These are phyloP conservation scores for Rubus idaeus DNA, from an alignment of 306 rosid species.

Conservation along the genomic window DNA sequence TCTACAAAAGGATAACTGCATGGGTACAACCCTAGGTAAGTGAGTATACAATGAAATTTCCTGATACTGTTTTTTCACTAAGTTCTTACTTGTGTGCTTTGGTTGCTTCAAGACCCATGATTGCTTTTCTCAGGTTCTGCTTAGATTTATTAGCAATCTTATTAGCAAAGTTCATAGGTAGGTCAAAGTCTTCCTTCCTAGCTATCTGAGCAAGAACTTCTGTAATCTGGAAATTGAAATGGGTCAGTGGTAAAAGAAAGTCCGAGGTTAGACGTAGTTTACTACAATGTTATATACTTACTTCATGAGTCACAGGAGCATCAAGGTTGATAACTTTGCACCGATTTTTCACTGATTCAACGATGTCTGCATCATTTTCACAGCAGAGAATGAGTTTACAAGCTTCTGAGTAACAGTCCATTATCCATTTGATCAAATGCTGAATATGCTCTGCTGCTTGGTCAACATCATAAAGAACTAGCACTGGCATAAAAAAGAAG, in stretches of 20 bases:
- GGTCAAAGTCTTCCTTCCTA: constrained; percentile 63
- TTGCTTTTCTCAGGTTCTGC: constrained; percentile 81
- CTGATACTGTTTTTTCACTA: not conserved
- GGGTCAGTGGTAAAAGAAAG: not conserved
- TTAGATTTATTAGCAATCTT: constrained; percentile 71
- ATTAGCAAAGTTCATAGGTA: constrained; percentile 63
- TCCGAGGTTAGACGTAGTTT: not conserved
- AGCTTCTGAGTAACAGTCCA: constrained; percentile 72
- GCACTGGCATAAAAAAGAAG: constrained; percentile 46
- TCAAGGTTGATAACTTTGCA: constrained; percentile 56
- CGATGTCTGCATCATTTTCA: constrained; percentile 56
- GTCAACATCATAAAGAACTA: constrained; percentile 71
- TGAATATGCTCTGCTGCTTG: constrained; percentile 66
- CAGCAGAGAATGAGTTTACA: constrained; percentile 75
- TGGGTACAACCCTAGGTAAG: constrained; percentile 25
- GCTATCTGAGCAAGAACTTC: constrained; percentile 75
- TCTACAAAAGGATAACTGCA: constrained; percentile 84
- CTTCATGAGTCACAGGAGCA: constrained; percentile 72
- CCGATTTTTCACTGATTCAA: constrained; percentile 56
- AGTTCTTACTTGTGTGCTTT: constrained; percentile 74
- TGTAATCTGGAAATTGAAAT: constrained; percentile 47
- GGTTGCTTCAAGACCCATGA: constrained; percentile 92
- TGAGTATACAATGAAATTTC: not conserved
- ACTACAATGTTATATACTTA: constrained; percentile 30
- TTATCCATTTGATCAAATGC: constrained; percentile 82